Conservation (phyloP, 257 asterid genomes). For the Phtheirospermum japonicum region DNA sequence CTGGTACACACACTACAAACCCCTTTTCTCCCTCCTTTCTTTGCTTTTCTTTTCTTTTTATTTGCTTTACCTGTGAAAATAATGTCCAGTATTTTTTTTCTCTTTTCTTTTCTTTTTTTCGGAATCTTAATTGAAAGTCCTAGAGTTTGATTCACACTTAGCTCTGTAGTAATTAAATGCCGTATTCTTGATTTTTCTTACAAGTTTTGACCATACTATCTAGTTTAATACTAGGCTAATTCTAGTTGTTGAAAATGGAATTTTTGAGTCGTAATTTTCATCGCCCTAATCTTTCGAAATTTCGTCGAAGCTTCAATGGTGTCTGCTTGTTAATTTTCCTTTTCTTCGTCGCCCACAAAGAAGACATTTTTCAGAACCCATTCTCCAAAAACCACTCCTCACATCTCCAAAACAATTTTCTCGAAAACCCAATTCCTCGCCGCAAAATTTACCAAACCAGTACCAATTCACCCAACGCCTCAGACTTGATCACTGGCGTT, state of each 20-base stretch:
- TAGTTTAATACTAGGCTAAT: conserved; percentile 10
- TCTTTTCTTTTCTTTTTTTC: neutral
- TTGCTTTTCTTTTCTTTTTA: neutral
- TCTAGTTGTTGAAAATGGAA: conserved; percentile 38
- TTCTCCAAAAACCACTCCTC: conserved; percentile 25
- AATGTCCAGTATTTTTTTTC: neutral
- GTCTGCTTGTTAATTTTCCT: conserved; percentile 42
- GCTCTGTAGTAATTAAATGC: neutral
- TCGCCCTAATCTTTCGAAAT: conserved; percentile 34
- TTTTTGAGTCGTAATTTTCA: conserved; percentile 19
- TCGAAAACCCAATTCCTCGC: conserved; percentile 24
- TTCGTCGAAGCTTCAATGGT: conserved; percentile 55
- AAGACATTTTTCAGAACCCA: conserved; percentile 36
- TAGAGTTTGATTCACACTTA: neutral
- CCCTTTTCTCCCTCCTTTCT: neutral
- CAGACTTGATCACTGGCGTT: neutral
- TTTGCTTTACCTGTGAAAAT: neutral
- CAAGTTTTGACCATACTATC: conserved; percentile 9
- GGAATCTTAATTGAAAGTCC: conserved; percentile 19
- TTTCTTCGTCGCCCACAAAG: conserved; percentile 34
- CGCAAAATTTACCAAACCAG: conserved; percentile 36
- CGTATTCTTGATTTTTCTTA: conserved; percentile 1
- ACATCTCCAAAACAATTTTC: conserved; percentile 11
- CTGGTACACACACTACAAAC: conserved; percentile 19
- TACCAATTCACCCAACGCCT: conserved; percentile 19